Percentiles rank a stretch among this genome's conserved stretches.
Conservation (phyloP, 495 filamentous ascomycete species). For the Xylaria grammica region DNA sequence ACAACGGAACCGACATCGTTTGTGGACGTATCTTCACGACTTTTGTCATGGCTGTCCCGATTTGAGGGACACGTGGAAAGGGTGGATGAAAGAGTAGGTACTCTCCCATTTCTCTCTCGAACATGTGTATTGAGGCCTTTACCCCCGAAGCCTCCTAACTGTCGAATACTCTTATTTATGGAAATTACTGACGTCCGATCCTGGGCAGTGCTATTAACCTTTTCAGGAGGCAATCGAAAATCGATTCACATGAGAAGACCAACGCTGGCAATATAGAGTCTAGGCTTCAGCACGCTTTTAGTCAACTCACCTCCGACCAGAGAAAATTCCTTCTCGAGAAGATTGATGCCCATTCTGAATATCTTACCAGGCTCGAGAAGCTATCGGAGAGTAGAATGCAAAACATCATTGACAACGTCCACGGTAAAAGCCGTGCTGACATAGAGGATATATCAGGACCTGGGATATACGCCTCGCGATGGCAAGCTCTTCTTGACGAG, state of each 20-base stretch:
- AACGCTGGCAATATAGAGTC: conserved; percentile 51
- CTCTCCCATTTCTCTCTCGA: background rate
- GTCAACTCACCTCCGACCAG: conserved; percentile 44
- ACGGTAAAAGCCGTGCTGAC: conserved; percentile 20
- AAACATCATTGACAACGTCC: conserved; percentile 42
- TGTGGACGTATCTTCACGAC: conserved; percentile 67
- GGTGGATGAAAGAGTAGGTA: conserved; percentile 45
- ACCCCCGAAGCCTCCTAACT: background rate
- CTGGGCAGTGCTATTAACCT: conserved; percentile 16
- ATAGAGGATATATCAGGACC: conserved; percentile 53
- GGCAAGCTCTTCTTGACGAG: conserved; percentile 66
- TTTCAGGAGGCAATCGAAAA: background rate
- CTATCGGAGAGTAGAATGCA: conserved; percentile 57
- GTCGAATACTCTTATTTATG: background rate
- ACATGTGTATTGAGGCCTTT: background rate
- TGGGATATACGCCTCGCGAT: conserved; percentile 66
- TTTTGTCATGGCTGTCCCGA: conserved; percentile 66
- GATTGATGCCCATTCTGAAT: conserved; percentile 59
- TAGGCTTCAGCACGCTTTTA: conserved; percentile 52
- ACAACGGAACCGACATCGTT: conserved; percentile 55
- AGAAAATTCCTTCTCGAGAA: conserved; percentile 40
- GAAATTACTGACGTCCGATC: conserved; percentile 1
- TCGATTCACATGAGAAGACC: background rate
- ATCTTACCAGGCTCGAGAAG: conserved; percentile 54
- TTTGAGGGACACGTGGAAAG: conserved; percentile 54